These are phyloP conservation scores for Zygosaccharomyces lentus DNA, from an alignment of 805 yeast genomes.

Conservation along the genomic window DNA sequence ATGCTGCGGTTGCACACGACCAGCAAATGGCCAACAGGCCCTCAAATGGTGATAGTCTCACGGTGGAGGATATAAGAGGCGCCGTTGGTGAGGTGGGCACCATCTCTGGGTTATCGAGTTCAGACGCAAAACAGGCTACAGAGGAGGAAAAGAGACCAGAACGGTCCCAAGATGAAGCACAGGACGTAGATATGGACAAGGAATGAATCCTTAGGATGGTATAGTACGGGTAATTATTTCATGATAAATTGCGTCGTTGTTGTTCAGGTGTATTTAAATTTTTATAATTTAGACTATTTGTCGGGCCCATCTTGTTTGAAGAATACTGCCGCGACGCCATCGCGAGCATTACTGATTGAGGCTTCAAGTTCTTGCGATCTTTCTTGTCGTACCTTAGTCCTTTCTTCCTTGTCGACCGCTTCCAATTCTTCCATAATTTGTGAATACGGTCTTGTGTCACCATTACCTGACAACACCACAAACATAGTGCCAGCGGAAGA, in stretches of 20 bases:
- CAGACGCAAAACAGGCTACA: constrained; percentile 16
- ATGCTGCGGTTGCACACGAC: constrained; percentile 2
- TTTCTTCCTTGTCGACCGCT: constrained; percentile 38
- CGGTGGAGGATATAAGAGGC: constrained; percentile 49
- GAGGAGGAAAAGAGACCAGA: neutral
- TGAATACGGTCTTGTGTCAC: constrained; percentile 47
- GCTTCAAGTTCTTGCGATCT: constrained; percentile 43
- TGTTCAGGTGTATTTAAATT: neutral
- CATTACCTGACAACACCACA: constrained; percentile 58
- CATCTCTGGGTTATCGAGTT: constrained; percentile 42
- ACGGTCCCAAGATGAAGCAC: neutral
- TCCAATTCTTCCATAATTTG: constrained; percentile 43
- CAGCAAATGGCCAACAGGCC: constrained; percentile 8
- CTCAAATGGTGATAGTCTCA: constrained; percentile 32
- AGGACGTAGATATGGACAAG: constrained; percentile 5
- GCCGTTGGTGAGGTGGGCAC: constrained; percentile 48
- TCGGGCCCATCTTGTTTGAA: constrained; percentile 33
- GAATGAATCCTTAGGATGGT: neutral
- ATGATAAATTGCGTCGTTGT: constrained; percentile 1
- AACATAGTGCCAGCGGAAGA: constrained; percentile 59
- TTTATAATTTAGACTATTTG: constrained; percentile 5
- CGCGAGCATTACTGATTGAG: constrained; percentile 51
- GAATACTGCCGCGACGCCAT: constrained; percentile 55
- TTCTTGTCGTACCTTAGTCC: constrained; percentile 41
- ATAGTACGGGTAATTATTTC: neutral